Evolutionary conservation across 106 monocot genomes (phyloP).

Genomic region (Dactylorhiza incarnata): DNA sequence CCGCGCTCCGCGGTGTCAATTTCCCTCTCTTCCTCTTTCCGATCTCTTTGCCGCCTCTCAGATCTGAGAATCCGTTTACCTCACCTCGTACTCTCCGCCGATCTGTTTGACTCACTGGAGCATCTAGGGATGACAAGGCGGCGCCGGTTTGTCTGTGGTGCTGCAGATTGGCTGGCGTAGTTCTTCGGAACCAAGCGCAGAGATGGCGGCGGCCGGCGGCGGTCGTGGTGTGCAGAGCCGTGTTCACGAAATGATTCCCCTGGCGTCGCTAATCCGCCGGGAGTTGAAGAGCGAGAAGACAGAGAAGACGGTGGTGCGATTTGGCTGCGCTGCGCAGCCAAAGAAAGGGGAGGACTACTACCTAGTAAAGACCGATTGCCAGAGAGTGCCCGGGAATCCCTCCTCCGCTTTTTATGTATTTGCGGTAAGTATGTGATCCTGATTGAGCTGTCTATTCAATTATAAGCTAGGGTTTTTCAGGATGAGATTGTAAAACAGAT

Average conservation of each 20-base stretch:
- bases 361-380: constrained; percentile 41
- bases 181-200: neutral
- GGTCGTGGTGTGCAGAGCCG: neutral
- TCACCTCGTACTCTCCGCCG: neutral
- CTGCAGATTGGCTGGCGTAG: constrained; percentile 1
- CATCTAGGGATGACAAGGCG: constrained; percentile 4
- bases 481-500: too few species aligned
- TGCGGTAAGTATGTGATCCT: constrained; percentile 17
- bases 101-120: neutral
- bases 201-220: neutral
- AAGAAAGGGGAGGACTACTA: constrained; percentile 62
- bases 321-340: constrained; percentile 51
- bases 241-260: constrained; percentile 17
- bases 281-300: constrained; percentile 18
- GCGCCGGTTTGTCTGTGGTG: neutral
- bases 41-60: neutral
- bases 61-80: neutral
- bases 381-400: constrained; percentile 23
- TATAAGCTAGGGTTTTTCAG: neutral
- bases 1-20: constrained; percentile 7
- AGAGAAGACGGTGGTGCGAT: constrained; percentile 36
- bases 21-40: neutral
- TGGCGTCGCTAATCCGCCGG: constrained; percentile 27
- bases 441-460: neutral
- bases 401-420: constrained; percentile 40